Percentiles rank a stretch among this genome's conserved stretches.
These are phyloP conservation scores for Diaporthe humulicola DNA, from an alignment of 2,329 filamentous ascomycete genomes.

Conservation along the genomic window DNA sequence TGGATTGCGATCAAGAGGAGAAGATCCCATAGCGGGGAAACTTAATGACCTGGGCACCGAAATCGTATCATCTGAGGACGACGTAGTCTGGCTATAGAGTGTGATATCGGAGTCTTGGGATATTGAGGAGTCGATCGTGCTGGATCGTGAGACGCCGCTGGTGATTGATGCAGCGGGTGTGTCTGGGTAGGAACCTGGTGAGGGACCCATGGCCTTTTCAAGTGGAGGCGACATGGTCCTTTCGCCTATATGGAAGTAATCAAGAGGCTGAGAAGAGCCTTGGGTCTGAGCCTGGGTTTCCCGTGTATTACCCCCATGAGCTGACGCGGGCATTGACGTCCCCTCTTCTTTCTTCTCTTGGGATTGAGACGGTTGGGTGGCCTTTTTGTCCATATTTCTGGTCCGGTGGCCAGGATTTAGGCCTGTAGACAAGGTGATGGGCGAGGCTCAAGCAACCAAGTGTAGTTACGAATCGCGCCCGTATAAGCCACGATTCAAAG, in stretches of 20 bases:
- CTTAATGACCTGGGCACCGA: background rate
- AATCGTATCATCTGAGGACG: background rate
- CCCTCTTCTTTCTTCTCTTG: background rate
- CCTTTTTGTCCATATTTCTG: background rate
- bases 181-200: background rate
- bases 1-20: background rate
- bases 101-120: background rate
- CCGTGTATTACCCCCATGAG: background rate
- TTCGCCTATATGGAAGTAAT: background rate
- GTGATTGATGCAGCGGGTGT: background rate
- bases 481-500: background rate
- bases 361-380: background rate
- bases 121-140: background rate
- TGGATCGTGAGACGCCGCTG: background rate
- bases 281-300: slow-evolving; percentile 11
- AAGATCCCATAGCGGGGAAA: background rate
- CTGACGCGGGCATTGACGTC: background rate
- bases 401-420: background rate
- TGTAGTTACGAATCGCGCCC: slow-evolving; percentile 16
- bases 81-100: background rate
- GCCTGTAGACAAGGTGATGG: background rate
- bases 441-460: background rate
- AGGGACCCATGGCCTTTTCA: slow-evolving; percentile 16
- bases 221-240: background rate
- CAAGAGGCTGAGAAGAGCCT: background rate